Evolutionary conservation across 805 yeast genomes (phyloP).

Genomic region (Ogataea thermomethanolica): DNA sequence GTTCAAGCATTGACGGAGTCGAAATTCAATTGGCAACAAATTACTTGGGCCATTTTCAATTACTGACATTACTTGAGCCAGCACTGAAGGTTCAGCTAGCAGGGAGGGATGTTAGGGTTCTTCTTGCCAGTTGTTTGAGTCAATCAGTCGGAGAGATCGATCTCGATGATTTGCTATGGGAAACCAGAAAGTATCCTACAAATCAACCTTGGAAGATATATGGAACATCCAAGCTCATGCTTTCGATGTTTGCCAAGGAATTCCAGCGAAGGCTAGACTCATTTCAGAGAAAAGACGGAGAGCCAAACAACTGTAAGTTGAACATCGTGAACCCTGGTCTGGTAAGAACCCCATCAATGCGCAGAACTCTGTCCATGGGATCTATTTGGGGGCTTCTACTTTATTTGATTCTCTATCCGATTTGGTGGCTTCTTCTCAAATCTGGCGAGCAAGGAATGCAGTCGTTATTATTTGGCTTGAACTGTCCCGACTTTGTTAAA

Average conservation of each 20-base stretch:
- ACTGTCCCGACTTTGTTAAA: slow-evolving; percentile 65
- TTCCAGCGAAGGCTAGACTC: slow-evolving; percentile 61
- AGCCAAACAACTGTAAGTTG: slow-evolving; percentile 65
- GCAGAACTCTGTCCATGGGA: slow-evolving; percentile 77
- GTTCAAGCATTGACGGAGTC: slow-evolving; percentile 72
- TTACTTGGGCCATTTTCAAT: slow-evolving; percentile 76
- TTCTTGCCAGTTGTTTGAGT: slow-evolving; percentile 74
- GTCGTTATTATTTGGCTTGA: slow-evolving; percentile 62
- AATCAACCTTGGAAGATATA: slow-evolving; percentile 68
- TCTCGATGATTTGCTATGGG: slow-evolving; percentile 61
- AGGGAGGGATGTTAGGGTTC: slow-evolving; percentile 85
- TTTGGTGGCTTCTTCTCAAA: slow-evolving; percentile 80
- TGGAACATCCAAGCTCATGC: slow-evolving; percentile 77
- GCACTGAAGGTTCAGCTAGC: slow-evolving; percentile 86
- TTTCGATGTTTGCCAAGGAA: slow-evolving; percentile 74
- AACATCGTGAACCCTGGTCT: slow-evolving; percentile 87
- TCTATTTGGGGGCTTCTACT: slow-evolving; percentile 55
- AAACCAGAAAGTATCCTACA: slow-evolving; percentile 52
- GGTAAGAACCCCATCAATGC: slow-evolving; percentile 82
- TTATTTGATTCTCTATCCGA: slow-evolving; percentile 69
- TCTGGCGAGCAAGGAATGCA: slow-evolving; percentile 79
- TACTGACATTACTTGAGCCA: slow-evolving; percentile 78
- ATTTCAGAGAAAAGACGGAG: slow-evolving; percentile 66
- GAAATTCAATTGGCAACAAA: slow-evolving; percentile 84
- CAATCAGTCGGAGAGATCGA: slow-evolving; percentile 72